Evolutionary conservation across 2,329 filamentous ascomycete genomes (phyloP), one percentile per base, ranked within the genome.

Genomic region (Cercospora citrullina): DNA sequence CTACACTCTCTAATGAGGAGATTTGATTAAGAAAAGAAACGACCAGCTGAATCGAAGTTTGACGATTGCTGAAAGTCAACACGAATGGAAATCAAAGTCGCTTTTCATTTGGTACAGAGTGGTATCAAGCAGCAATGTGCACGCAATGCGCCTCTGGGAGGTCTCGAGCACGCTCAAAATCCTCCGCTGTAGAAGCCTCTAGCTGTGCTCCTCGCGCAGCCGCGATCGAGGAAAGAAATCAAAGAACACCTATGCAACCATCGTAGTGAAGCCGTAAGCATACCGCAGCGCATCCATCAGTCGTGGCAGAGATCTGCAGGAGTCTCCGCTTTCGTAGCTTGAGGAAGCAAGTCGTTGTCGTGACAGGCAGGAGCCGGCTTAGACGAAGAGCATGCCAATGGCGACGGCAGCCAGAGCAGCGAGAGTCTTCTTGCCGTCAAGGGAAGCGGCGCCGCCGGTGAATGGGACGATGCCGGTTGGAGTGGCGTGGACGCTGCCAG

Each of bases 391-490:
- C 62, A 64, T 64, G 30, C 28, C 62, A 33, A 64, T 16, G 51
- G 62, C 51, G 48, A 64, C 33, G 18, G 45, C 62, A 58, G 51
- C 62, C 10, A 64, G 48, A 64, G 62, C 62, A 26, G n/a, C 51
- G 48, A 64, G 21, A 45, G 62, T 4, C 48, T 45, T 28, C 62
- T 64, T 58, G 62, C 18, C 31, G 48, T 42, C 30, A 6, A 64
- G 5, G 9, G 48, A 51, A 57, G 62, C 48, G 9, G 62, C 62
- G 2, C 51, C 62, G 31, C 45, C 62, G 21, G 62, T 42, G 62
- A 64, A 64, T 42, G 62, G 62, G 21, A 64, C 31, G 62, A 64
- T 42, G 62, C 62, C 51, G 7, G 28, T 64, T n/a, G 62, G 31
- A 18, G 30, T 33, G 51, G 21, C 33, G 51, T 28, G n/a, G 23